Percentiles rank a stretch among this genome's conserved stretches.
Conservation (phyloP, 2,329 filamentous ascomycete species). For the Aspergillus aculeatinus region DNA sequence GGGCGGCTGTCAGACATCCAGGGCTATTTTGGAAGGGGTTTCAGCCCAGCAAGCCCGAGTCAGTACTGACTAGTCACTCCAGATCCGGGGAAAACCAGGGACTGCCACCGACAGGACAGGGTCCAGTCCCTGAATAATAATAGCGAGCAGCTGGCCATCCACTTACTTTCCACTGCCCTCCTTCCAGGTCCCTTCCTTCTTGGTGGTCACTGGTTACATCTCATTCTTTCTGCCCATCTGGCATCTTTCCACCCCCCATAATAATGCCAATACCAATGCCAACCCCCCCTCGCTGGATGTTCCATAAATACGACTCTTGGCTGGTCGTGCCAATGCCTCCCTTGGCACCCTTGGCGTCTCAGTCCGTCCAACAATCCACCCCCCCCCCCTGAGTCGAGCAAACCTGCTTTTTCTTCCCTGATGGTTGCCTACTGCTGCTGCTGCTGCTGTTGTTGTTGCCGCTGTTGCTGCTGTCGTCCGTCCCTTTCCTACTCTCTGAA, state of each 20-base stretch:
- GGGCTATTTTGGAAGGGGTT: neutral
- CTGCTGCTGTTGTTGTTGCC: too few species aligned
- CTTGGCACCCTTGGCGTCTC: slow-evolving; percentile 6
- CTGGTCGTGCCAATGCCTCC: slow-evolving; percentile 2
- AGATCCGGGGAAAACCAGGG: slow-evolving; percentile 7
- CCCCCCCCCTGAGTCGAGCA: neutral
- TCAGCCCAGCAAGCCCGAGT: neutral
- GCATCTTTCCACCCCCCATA: neutral
- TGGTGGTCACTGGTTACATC: neutral
- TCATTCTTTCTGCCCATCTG: neutral
- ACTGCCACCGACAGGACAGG: neutral
- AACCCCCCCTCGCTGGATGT: neutral
- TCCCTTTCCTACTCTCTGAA: neutral
- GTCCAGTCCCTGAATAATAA: neutral
- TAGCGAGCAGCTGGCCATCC: neutral
- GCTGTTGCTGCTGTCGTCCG: too few species aligned
- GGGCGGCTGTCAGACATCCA: neutral
- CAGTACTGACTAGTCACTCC: neutral
- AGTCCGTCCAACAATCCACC: neutral
- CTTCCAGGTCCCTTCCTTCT: neutral
- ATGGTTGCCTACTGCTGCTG: slow-evolving; percentile 4
- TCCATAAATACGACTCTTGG: slow-evolving; percentile 2
- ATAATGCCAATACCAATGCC: too few species aligned
- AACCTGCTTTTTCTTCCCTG: slow-evolving; percentile 1
- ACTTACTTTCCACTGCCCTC: too few species aligned